Conservation (phyloP, 208 protist genomes). For the Crithidia bombi region DNA sequence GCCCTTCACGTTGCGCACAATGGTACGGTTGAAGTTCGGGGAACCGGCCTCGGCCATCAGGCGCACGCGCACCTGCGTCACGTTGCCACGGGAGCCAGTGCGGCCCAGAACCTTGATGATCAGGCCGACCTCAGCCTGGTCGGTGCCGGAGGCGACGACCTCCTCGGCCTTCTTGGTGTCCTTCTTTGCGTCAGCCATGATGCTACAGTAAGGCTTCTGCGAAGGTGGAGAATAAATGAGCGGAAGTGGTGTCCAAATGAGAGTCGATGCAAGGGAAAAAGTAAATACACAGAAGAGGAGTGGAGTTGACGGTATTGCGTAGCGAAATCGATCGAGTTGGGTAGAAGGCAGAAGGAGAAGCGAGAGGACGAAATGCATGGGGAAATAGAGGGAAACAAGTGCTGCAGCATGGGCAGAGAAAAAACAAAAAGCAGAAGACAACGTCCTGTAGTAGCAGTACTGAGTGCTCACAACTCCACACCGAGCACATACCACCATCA, state of each 20-base stretch:
- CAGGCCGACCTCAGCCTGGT: constrained; percentile 93
- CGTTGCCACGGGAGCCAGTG: constrained; percentile 99
- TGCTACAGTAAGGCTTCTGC: constrained; percentile 17
- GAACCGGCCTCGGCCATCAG: constrained; percentile 93
- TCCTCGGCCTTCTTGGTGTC: constrained; percentile 89
- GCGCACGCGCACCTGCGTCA: constrained; percentile 98
- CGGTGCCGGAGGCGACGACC: constrained; percentile 62
- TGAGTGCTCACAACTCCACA: too few species aligned
- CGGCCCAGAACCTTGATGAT: constrained; percentile 99
- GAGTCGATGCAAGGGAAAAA: too few species aligned
- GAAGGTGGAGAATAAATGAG: background rate
- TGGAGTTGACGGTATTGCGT: too few species aligned
- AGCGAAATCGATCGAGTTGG: too few species aligned
- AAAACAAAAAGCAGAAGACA: too few species aligned
- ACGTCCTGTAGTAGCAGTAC: too few species aligned
- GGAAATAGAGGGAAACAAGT: too few species aligned
- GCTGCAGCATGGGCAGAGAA: too few species aligned
- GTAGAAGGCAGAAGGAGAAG: too few species aligned
- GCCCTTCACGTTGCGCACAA: constrained; percentile 99
- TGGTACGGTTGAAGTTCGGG: constrained; percentile 92
- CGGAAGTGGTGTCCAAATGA: background rate
- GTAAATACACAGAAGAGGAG: too few species aligned
- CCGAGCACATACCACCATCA: too few species aligned
- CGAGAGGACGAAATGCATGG: too few species aligned
- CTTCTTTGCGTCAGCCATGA: constrained; percentile 87